Conservation (phyloP, 192 early-diverging fungal genomes). For the Backusella tarrabulga region DNA sequence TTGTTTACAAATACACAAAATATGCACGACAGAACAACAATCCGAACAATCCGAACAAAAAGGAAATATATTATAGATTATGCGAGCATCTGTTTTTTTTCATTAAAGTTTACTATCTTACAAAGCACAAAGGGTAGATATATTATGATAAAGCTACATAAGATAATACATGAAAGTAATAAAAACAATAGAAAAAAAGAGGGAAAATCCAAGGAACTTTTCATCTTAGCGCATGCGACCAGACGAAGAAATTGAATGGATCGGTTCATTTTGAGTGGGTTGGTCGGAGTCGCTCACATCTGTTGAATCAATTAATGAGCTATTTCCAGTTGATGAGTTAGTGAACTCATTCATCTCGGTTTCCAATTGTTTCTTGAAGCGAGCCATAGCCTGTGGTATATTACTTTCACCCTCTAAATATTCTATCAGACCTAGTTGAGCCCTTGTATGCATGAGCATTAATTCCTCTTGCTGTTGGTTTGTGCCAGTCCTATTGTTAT, state of each 20-base stretch:
- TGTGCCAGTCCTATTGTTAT: neutral
- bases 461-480: constrained; percentile 10
- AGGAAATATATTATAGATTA: constrained; percentile 4
- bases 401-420: constrained; percentile 22
- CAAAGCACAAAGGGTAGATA: neutral
- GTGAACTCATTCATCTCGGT: constrained; percentile 3
- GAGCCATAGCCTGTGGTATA: constrained; percentile 6
- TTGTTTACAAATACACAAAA: constrained; percentile 7
- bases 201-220: neutral
- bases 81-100: neutral
- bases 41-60: constrained; percentile 4
- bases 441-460: constrained; percentile 14
- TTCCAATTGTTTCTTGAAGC: constrained; percentile 21
- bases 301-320: neutral
- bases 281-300: neutral
- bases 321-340: neutral
- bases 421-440: constrained; percentile 21
- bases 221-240: neutral
- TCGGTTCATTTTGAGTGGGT: neutral
- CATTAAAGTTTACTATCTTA: constrained; percentile 4
- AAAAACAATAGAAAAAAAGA: neutral
- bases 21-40: constrained; percentile 4
- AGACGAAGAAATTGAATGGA: neutral
- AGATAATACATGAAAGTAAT: neutral
- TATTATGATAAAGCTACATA: constrained; percentile 3